Base-by-base conservation (phyloP, 2,329 filamentous ascomycete species). In the Curvularia spicifera region DNA sequence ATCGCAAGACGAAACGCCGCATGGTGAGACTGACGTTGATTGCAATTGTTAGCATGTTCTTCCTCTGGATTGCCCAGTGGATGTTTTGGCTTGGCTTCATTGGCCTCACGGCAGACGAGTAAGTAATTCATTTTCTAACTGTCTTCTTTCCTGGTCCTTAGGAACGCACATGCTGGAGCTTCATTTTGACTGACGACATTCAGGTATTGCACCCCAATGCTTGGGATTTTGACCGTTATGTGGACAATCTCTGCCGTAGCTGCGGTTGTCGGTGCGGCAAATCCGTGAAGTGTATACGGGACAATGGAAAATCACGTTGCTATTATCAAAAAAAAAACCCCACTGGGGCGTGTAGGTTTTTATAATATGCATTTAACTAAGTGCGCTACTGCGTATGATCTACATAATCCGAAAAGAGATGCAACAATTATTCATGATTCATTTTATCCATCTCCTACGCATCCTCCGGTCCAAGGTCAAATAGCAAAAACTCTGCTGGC, bases 401-500 rank as follows among this genome's bases (percentile, higher is more conserved):
- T 28, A 15, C 6, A 43, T 15, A 12, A 42, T 5, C 18, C 3
- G 24, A 18, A 44, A 28, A 5, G 22, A 43, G 5, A 26, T n/a
- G 8, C 3, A 37, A 37, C 7, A 37, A 5, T 28, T 15, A 9
- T 18, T 3, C 9, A 9, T 7, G 7, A 18, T n/a, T 5, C 2
- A 18, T n/a, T 37, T 12, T 18, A 4, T n/a, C 5, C 35, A 9
- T 15, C 24, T 3, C 10, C 53, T 58, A 70, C 49, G 63, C 57
- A 51, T 70, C 63, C 42, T 70, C 63, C 3, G 64, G 56, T 0
- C 78, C 80, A 80, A 83, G 80, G 60, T 83, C 81, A 52, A 83
- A 83, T 51, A 83, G 60, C 66, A 83, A 69, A 48, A 83, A 82
- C 66, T 83, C 81, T 0, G 80, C 81, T 4, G 72, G 59, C 68